Base-by-base conservation (phyloP, 257 asterid species). In the Catharanthus roseus region DNA sequence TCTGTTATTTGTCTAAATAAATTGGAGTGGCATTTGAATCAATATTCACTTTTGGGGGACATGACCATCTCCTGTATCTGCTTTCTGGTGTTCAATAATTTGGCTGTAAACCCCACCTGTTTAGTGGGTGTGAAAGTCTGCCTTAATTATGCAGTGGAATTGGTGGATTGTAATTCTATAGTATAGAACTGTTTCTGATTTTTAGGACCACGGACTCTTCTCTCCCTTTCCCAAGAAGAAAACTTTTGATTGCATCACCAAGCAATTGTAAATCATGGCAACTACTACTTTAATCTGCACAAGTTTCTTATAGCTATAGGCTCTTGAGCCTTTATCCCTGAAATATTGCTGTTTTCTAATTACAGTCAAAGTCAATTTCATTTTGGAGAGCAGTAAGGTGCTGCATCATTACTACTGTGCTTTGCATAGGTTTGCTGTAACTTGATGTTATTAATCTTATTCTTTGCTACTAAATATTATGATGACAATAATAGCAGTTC, bases 331-430 rank as follows among this genome's bases (percentile, higher is more conserved):
- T 49, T 63, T 10, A 4, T 34, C 54, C 50, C 23, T 65, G 58
- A 53, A 67, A 29, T n/a, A 21, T 70, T 11, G 36, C 64, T 31
- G 36, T 23, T 47, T 69, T 57, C 70, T 58, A 66, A 81, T 66
- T 83, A 84, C 96, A 95, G 97, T 72, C 87, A 12, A 86, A 87
- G 73, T 95, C 97, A 56, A 86, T 95, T 86, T 85, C 96, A 72
- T 85, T 91, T 41, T 84, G 84, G 84, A 89, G 85, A 82, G 93
- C 96, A 76, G 51, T 88, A 75, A 70, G 80, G 62, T 85, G 87
- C 63, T 88, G 96, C 84, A 36, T 74, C 68, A 71, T 65, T 57
- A 77, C 96, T 79, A 77, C 91, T 70, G 42, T 86, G 67, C 57
- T 82, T 66, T 78, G 93, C 88, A 70, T 89, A 86, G 99, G 99